Percentiles rank a stretch among this genome's conserved stretches.
Evolutionary conservation across 129 eudicot species (phyloP).

Genomic region (Pittosporum tobira): DNA sequence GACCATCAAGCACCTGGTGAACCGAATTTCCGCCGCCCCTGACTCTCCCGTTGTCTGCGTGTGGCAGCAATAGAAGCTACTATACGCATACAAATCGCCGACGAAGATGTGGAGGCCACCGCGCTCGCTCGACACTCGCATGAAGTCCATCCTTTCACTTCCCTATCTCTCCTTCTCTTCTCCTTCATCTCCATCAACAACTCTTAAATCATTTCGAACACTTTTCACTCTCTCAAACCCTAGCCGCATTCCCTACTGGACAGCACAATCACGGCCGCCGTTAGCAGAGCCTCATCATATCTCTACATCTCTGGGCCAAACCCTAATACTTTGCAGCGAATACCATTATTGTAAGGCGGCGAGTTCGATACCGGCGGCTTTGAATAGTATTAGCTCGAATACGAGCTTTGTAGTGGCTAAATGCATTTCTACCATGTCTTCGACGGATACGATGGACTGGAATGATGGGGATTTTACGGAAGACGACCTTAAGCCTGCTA

Average conservation of each 20-base stretch:
- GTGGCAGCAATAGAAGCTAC: too few species aligned
- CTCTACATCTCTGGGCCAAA: conserved; percentile 9
- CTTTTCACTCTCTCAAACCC: conserved; percentile 31
- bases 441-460: conserved; percentile 34
- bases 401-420: conserved; percentile 19
- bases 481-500: conserved; percentile 37
- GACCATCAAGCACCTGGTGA: too few species aligned
- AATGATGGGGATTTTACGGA: conserved; percentile 27
- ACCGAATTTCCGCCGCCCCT: too few species aligned
- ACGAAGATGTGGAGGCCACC: conserved; percentile 17
- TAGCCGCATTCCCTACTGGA: conserved; percentile 16
- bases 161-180: conserved; percentile 15
- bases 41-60: too few species aligned
- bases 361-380: conserved; percentile 4
- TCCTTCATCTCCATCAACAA: conserved; percentile 1
- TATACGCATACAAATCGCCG: too few species aligned
- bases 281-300: conserved; percentile 4
- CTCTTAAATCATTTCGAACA: conserved; percentile 16
- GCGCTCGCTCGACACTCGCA: conserved; percentile 7
- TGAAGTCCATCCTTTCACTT: conserved; percentile 18
- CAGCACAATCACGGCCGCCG: conserved; percentile 5
- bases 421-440: conserved; percentile 32
- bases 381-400: conserved; percentile 19
- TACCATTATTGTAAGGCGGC: conserved; percentile 13
- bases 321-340: conserved; percentile 14